phyloP scores from a whole-genome alignment of 768 basidiomycete genomes.

The Pleurotus giganteus region DNA sequence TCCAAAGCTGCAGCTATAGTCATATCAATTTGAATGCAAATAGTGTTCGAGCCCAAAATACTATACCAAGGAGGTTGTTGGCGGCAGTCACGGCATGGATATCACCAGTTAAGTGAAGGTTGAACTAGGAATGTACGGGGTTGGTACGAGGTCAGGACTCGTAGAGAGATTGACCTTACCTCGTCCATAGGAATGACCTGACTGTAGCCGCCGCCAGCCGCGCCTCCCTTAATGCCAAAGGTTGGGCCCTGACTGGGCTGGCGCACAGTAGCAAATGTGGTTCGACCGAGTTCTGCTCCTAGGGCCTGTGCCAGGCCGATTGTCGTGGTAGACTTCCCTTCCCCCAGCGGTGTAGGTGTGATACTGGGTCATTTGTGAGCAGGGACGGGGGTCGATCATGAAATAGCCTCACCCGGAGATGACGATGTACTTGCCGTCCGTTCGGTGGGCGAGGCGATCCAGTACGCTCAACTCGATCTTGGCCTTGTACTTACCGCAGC shows the following conservation, averaged over 20 bases:
- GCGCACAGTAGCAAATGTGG: slow-evolving; percentile 93
- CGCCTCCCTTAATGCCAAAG: slow-evolving; percentile 99
- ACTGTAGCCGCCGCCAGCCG: slow-evolving; percentile 97
- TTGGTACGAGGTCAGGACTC: slow-evolving; percentile 3
- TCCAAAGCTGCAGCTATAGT: slow-evolving; percentile 86
- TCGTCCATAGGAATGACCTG: slow-evolving; percentile 99
- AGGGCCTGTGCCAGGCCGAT: slow-evolving; percentile 96
- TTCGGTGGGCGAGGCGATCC: slow-evolving; percentile 78
- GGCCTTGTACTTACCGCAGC: slow-evolving; percentile 94
- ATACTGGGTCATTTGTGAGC: slow-evolving; percentile 50
- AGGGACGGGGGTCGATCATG: background rate
- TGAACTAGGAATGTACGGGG: slow-evolving; percentile 61
- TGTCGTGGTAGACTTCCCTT: slow-evolving; percentile 98
- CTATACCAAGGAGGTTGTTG: slow-evolving; percentile 87
- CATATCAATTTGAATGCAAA: slow-evolving; percentile 9
- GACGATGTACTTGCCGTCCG: slow-evolving; percentile 94
- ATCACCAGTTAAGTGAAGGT: slow-evolving; percentile 93
- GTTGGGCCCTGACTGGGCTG: slow-evolving; percentile 99
- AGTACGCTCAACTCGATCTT: slow-evolving; percentile 92
- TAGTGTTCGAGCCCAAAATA: background rate
- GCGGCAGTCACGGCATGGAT: slow-evolving; percentile 98
- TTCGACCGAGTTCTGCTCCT: slow-evolving; percentile 89
- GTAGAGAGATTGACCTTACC: slow-evolving; percentile 34
- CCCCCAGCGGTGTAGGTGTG: slow-evolving; percentile 94
- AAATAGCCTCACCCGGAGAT: slow-evolving; percentile 73